These are phyloP conservation scores for Calonectria leucothoes DNA, from an alignment of 2,329 filamentous ascomycete species.

Conservation along the genomic window DNA sequence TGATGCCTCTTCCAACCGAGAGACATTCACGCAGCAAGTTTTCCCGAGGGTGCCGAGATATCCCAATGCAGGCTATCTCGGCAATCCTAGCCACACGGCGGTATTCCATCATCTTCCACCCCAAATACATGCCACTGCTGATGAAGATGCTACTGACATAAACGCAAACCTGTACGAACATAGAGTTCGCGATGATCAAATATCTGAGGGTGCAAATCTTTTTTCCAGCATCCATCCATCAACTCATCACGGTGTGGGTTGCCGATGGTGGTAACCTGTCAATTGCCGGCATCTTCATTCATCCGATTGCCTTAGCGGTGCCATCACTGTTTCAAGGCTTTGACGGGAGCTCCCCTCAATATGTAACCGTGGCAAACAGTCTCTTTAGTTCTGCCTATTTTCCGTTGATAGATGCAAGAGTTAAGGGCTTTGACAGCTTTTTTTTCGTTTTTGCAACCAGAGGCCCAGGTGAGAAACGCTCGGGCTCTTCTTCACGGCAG, in stretches of 20 bases:
- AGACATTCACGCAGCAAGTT: neutral
- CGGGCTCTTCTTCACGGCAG: conserved; percentile 38
- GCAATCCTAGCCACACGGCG: conserved; percentile 32
- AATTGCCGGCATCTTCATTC: conserved; percentile 9
- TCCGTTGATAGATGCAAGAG: conserved; percentile 10
- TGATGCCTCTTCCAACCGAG: neutral
- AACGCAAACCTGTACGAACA: neutral
- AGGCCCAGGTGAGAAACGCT: conserved; percentile 40
- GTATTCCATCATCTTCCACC: conserved; percentile 28
- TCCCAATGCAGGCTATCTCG: conserved; percentile 39
- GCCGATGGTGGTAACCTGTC: conserved; percentile 11
- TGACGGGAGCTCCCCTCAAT: neutral
- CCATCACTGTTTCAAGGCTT: neutral
- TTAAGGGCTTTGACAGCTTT: conserved; percentile 19
- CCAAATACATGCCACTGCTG: neutral
- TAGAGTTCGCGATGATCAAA: neutral
- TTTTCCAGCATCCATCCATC: conserved; percentile 3
- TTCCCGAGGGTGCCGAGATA: conserved; percentile 16
- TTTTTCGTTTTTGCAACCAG: conserved; percentile 26
- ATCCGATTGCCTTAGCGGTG: neutral
- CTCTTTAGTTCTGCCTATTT: conserved; percentile 21
- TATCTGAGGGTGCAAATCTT: conserved; percentile 9
- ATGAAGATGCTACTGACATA: neutral
- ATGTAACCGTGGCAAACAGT: conserved; percentile 5
- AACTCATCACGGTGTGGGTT: conserved; percentile 6